Percentiles rank a stretch among this genome's conserved stretches.
Evolutionary conservation across 2,329 filamentous ascomycete genomes (phyloP).

Genomic region (Penicillium brasilianum): DNA sequence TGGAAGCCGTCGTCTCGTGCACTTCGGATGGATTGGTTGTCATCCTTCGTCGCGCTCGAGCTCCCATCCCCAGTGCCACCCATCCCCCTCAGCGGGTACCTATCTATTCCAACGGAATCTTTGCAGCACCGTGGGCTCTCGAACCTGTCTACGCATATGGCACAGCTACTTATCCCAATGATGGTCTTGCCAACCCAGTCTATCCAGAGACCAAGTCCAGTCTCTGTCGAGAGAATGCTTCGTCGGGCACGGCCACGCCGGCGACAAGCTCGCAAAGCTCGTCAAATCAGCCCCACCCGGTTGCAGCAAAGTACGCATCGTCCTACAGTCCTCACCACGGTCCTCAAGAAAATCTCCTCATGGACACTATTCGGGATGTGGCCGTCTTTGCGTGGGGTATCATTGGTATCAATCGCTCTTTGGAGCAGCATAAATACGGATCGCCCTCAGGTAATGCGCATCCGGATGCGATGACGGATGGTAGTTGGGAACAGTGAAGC

Average conservation of each 20-base stretch:
- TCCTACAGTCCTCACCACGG: slow-evolving; percentile 55
- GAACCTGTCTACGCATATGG: slow-evolving; percentile 60
- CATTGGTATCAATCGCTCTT: slow-evolving; percentile 67
- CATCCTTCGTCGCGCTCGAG: slow-evolving; percentile 74
- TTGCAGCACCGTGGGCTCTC: slow-evolving; percentile 78
- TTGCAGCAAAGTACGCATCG: slow-evolving; percentile 50
- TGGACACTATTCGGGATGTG: slow-evolving; percentile 81
- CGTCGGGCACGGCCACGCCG: neutral
- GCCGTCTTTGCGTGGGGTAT: slow-evolving; percentile 75
- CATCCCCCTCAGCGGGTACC: slow-evolving; percentile 48
- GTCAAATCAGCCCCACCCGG: neutral
- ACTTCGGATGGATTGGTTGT: slow-evolving; percentile 87
- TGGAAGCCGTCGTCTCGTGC: slow-evolving; percentile 90
- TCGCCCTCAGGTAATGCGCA: slow-evolving; percentile 61
- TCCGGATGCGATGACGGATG: slow-evolving; percentile 17
- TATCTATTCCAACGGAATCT: slow-evolving; percentile 67
- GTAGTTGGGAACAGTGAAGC: slow-evolving; percentile 11
- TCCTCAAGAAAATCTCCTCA: slow-evolving; percentile 66
- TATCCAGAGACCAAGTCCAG: slow-evolving; percentile 36
- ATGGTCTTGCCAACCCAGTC: slow-evolving; percentile 1
- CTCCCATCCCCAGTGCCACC: slow-evolving; percentile 61
- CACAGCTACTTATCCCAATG: slow-evolving; percentile 10
- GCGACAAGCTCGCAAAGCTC: slow-evolving; percentile 4
- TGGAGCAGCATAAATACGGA: slow-evolving; percentile 68
- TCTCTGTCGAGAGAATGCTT: slow-evolving; percentile 26